A percentile compares a stretch with the other conserved stretches of the same genome.
Evolutionary conservation across 2,329 filamentous ascomycete species (phyloP).

Genomic region (Fusarium tricinctum): DNA sequence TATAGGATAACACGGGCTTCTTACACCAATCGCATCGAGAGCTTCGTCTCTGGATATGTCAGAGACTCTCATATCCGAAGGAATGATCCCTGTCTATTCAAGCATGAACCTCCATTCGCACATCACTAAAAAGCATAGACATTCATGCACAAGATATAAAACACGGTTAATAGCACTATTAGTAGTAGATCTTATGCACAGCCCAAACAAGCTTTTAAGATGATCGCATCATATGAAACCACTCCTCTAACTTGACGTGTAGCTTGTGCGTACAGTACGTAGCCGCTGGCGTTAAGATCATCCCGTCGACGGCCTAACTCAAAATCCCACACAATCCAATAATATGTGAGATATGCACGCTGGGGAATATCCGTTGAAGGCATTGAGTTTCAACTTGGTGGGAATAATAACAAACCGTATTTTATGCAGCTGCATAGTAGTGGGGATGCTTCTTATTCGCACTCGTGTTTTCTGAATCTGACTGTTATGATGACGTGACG

Average conservation of each 20-base stretch:
- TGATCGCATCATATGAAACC: slow-evolving; percentile 16
- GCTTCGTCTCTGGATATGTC: not conserved
- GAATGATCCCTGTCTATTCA: not conserved
- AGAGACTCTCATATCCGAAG: not conserved
- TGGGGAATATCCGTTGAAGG: slow-evolving; percentile 18
- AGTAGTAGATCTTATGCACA: not conserved
- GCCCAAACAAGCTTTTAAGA: slow-evolving; percentile 5
- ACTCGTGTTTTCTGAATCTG: slow-evolving; percentile 11
- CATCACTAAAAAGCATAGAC: slow-evolving; percentile 4
- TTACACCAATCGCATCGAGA: not conserved
- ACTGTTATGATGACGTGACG: slow-evolving; percentile 24
- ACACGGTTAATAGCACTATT: not conserved
- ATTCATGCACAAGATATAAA: slow-evolving; percentile 13
- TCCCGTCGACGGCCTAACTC: not conserved
- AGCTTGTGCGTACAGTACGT: not conserved
- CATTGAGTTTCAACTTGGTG: slow-evolving; percentile 17
- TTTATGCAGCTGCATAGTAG: slow-evolving; percentile 1
- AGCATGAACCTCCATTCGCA: not conserved
- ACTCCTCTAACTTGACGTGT: slow-evolving; percentile 6
- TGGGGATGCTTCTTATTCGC: slow-evolving; percentile 18
- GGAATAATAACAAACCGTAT: not conserved
- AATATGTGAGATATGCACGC: not conserved
- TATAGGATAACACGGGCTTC: not conserved
- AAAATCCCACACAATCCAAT: slow-evolving; percentile 15
- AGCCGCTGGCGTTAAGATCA: slow-evolving; percentile 9